Percentiles rank a stretch among this genome's conserved stretches.
Evolutionary conservation across 1,139 yeast genomes (phyloP).

Genomic region (Insectozyma bohioensis): DNA sequence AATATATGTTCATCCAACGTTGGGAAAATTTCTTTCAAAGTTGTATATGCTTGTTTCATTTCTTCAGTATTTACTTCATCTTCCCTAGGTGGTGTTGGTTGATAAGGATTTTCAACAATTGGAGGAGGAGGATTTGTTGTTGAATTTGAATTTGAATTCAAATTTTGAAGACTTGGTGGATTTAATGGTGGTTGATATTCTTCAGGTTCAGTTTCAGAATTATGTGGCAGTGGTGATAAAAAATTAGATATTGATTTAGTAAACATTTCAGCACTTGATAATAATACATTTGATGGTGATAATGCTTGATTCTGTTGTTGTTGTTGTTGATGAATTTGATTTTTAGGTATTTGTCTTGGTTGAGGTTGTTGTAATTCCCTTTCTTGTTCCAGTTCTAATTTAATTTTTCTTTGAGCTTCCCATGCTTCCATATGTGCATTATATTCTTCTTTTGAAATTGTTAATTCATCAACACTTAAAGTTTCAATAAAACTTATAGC

Average conservation of each 20-base stretch:
- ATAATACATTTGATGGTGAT: conserved; percentile 51
- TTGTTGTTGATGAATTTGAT: conserved; percentile 3
- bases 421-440: conserved; percentile 50
- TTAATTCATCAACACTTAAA: conserved; percentile 55
- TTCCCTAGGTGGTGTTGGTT: conserved; percentile 13
- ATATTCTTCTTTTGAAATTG: conserved; percentile 60
- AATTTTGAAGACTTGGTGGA: conserved; percentile 1
- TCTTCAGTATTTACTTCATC: conserved; percentile 14
- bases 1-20: conserved; percentile 65
- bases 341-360: conserved; percentile 18
- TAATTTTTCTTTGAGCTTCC: conserved; percentile 33
- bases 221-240: conserved; percentile 43
- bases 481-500: conserved; percentile 76
- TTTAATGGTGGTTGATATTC: conserved; percentile 4
- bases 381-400: conserved; percentile 3
- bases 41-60: conserved; percentile 32
- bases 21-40: conserved; percentile 74
- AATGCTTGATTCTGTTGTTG: conserved; percentile 19
- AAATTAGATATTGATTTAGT: conserved; percentile 49
- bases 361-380: conserved; percentile 19
- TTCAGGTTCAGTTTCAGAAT: conserved; percentile 4
- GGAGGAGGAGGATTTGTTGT: conserved; percentile 11
- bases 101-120: conserved; percentile 5
- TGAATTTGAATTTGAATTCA: too few relatives aligned
- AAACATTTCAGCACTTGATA: conserved; percentile 54